These are phyloP conservation scores for Cyclotella choctawhatcheeana DNA, from an alignment of 108 stramenopile species.

Conservation along the genomic window DNA sequence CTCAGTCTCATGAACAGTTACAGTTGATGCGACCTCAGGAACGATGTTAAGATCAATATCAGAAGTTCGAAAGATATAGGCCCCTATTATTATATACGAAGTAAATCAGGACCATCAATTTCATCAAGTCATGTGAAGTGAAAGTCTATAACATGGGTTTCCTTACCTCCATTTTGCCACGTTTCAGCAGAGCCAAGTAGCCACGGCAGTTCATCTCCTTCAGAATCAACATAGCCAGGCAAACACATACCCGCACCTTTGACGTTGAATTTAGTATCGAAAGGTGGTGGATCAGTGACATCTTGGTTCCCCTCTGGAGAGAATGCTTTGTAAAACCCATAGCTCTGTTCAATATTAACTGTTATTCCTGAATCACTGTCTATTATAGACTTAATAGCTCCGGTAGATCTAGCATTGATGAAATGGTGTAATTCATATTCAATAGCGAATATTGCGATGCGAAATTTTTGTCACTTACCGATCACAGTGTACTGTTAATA, in stretches of 20 bases:
- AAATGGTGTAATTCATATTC: not conserved
- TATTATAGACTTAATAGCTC: slow-evolving; percentile 46
- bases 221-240: slow-evolving; percentile 51
- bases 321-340: slow-evolving; percentile 61
- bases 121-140: not conserved
- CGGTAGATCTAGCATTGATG: slow-evolving; percentile 30
- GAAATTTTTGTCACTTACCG: not conserved
- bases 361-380: slow-evolving; percentile 17
- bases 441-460: not conserved
- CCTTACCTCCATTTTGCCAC: slow-evolving; percentile 77
- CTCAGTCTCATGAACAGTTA: slow-evolving; percentile 30
- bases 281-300: not conserved
- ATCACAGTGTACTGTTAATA: slow-evolving; percentile 15
- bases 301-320: not conserved
- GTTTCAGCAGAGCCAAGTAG: slow-evolving; percentile 26
- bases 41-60: slow-evolving; percentile 48
- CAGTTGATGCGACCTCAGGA: slow-evolving; percentile 11
- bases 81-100: slow-evolving; percentile 30
- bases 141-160: not conserved
- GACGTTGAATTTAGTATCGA: not conserved
- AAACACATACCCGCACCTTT: slow-evolving; percentile 42
- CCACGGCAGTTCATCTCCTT: slow-evolving; percentile 47
- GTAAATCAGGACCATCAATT: not conserved
- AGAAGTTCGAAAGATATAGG: slow-evolving; percentile 93
- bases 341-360: slow-evolving; percentile 57